Conservation (phyloP, 1,284 basidiomycete genomes). For the Cerrena zonata region DNA sequence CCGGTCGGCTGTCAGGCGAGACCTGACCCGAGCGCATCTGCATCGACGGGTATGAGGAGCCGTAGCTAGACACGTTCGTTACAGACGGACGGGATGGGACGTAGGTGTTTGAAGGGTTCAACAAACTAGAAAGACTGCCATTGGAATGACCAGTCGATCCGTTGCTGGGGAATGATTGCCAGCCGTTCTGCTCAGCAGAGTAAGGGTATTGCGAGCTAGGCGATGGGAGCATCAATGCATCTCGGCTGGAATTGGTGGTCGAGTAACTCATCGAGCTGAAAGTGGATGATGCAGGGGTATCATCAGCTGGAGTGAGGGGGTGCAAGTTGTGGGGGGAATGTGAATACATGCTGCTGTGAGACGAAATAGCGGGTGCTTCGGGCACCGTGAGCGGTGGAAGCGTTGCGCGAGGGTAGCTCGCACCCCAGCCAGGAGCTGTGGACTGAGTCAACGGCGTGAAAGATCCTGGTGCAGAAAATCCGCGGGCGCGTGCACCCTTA, state of each 20-base stretch:
- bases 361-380: constrained; percentile 54
- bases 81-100: constrained; percentile 28
- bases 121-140: constrained; percentile 68
- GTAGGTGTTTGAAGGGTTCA: constrained; percentile 68
- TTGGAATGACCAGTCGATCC: constrained; percentile 56
- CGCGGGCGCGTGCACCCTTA: constrained; percentile 56
- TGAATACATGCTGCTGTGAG: constrained; percentile 47
- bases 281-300: constrained; percentile 51
- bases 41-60: constrained; percentile 56
- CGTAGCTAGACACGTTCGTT: constrained; percentile 66
- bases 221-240: constrained; percentile 38
- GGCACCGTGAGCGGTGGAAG: constrained; percentile 79
- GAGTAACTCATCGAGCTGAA: constrained; percentile 47
- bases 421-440: constrained; percentile 49
- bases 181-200: constrained; percentile 42
- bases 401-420: constrained; percentile 56
- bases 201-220: constrained; percentile 56
- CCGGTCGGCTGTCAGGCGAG: constrained; percentile 76
- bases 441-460: constrained; percentile 63
- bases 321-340: constrained; percentile 55
- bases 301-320: constrained; percentile 60
- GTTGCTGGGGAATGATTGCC: constrained; percentile 52
- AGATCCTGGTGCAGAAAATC: constrained; percentile 74
- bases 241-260: constrained; percentile 35
- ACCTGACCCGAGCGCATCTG: constrained; percentile 55